phyloP scores from a whole-genome alignment of 2,329 filamentous ascomycete species.

The Trichocomaceae sp. region DNA sequence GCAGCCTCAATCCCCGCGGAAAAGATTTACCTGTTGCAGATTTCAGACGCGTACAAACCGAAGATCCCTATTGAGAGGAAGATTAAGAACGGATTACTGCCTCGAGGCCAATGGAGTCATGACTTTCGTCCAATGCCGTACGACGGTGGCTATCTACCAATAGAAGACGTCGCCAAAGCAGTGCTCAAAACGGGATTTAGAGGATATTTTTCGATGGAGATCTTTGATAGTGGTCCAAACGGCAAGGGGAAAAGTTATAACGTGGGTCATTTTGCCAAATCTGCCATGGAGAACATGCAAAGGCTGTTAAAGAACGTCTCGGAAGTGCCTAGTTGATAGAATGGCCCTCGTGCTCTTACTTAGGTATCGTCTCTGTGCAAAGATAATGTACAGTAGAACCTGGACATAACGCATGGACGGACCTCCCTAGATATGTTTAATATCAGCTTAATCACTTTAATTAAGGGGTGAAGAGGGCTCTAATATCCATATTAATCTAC shows the following conservation, averaged over 20 bases:
- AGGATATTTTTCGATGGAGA: conserved; percentile 62
- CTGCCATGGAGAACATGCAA: conserved; percentile 46
- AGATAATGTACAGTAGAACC: too few relatives aligned
- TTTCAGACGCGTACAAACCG: conserved; percentile 66
- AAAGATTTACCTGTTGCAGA: conserved; percentile 69
- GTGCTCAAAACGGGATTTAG: conserved; percentile 62
- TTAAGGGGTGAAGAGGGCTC: too few relatives aligned
- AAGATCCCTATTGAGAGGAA: conserved; percentile 49
- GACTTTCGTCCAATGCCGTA: conserved; percentile 63
- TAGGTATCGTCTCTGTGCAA: too few relatives aligned
- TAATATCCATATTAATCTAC: too few relatives aligned
- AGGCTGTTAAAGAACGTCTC: conserved; percentile 35
- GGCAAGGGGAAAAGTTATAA: conserved; percentile 49
- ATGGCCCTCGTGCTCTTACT: too few relatives aligned
- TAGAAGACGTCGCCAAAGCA: conserved; percentile 57
- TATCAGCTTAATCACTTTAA: too few relatives aligned
- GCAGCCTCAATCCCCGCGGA: conserved; percentile 53
- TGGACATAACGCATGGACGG: too few relatives aligned
- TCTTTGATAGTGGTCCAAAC: conserved; percentile 57
- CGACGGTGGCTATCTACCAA: conserved; percentile 63
- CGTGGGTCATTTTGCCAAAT: conserved; percentile 44
- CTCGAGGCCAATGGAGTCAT: conserved; percentile 64
- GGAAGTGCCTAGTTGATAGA: conserved; percentile 3
- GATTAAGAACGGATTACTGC: conserved; percentile 50
- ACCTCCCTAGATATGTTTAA: too few relatives aligned